Evolutionary conservation across 352 stramenopile species (phyloP).

Genomic region (Lagenidium sp.): DNA sequence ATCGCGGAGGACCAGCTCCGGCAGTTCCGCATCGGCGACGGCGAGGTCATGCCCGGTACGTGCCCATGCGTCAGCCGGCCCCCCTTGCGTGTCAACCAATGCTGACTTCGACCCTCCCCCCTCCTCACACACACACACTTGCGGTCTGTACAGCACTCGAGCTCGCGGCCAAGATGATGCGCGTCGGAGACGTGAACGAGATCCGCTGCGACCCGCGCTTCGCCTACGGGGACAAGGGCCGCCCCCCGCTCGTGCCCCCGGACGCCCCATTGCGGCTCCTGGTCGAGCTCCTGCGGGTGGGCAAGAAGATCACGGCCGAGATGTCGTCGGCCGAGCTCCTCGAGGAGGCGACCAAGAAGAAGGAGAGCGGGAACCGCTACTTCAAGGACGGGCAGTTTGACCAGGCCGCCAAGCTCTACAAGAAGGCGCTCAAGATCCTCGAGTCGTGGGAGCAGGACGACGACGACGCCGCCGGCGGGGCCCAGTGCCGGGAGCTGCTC

Average conservation of each 20-base stretch:
- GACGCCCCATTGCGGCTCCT: conserved; percentile 42
- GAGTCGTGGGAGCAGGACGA: conserved; percentile 63
- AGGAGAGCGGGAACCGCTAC: conserved; percentile 76
- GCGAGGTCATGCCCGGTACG: conserved; percentile 70
- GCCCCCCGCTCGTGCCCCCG: conserved; percentile 34
- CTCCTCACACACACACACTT: not conserved
- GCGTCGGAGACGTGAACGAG: conserved; percentile 58
- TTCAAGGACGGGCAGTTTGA: conserved; percentile 80
- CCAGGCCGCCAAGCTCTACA: conserved; percentile 77
- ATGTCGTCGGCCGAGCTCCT: conserved; percentile 71
- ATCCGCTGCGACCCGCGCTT: conserved; percentile 70
- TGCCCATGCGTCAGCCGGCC: not conserved
- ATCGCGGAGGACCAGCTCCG: conserved; percentile 39
- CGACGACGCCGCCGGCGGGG: conserved; percentile 9
- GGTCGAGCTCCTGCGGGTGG: conserved; percentile 50
- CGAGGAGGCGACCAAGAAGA: conserved; percentile 71
- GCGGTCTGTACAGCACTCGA: conserved; percentile 36
- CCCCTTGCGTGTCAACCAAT: not conserved
- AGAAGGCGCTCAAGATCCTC: conserved; percentile 71
- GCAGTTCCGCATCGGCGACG: conserved; percentile 75
- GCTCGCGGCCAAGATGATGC: conserved; percentile 72
- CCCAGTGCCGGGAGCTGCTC: conserved; percentile 63
- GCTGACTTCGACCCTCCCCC: too few species aligned
- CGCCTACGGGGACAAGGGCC: conserved; percentile 59
- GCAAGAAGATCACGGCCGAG: conserved; percentile 56